Percentiles rank a stretch among this genome's conserved stretches.
Evolutionary conservation across 345 rosid species (phyloP).

Genomic region (Hibiscus syriacus): DNA sequence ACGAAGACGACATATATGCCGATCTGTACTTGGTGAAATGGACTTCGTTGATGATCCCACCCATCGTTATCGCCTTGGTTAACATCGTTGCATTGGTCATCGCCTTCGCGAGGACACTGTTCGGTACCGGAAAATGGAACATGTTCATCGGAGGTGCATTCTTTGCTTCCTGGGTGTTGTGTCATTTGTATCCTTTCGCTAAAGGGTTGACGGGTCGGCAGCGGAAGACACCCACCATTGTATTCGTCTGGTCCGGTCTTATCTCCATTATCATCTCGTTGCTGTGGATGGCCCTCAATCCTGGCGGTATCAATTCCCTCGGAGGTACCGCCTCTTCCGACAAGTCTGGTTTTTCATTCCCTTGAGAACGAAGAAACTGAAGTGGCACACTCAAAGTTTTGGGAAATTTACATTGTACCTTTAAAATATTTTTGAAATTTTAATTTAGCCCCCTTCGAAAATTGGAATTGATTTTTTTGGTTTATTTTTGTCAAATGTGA

Average conservation of each 20-base stretch:
- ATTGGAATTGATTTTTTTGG: too few species aligned
- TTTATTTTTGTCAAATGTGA: too few species aligned
- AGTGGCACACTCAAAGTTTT: too few species aligned
- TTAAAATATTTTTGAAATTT: too few species aligned
- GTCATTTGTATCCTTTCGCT: slow-evolving; percentile 88
- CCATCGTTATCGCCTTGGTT: slow-evolving; percentile 82
- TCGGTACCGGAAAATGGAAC: slow-evolving; percentile 63
- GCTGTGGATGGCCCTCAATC: slow-evolving; percentile 71
- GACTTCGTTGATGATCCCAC: slow-evolving; percentile 86
- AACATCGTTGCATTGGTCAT: slow-evolving; percentile 66
- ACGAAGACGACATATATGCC: slow-evolving; percentile 63
- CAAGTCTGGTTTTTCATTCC: background rate
- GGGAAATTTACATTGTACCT: too few species aligned
- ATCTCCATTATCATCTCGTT: slow-evolving; percentile 79
- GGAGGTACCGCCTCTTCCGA: background rate
- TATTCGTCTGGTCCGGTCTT: slow-evolving; percentile 89
- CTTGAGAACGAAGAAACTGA: background rate
- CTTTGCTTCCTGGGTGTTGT: slow-evolving; percentile 93
- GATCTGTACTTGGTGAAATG: slow-evolving; percentile 82
- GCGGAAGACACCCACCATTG: slow-evolving; percentile 86
- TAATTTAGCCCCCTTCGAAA: too few species aligned
- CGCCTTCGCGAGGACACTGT: slow-evolving; percentile 64
- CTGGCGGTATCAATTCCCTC: slow-evolving; percentile 5
- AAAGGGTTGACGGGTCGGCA: slow-evolving; percentile 96
- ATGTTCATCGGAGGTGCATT: slow-evolving; percentile 89